phyloP scores from a whole-genome alignment of 306 rosid genomes.

The Canavalia ensiformis region DNA sequence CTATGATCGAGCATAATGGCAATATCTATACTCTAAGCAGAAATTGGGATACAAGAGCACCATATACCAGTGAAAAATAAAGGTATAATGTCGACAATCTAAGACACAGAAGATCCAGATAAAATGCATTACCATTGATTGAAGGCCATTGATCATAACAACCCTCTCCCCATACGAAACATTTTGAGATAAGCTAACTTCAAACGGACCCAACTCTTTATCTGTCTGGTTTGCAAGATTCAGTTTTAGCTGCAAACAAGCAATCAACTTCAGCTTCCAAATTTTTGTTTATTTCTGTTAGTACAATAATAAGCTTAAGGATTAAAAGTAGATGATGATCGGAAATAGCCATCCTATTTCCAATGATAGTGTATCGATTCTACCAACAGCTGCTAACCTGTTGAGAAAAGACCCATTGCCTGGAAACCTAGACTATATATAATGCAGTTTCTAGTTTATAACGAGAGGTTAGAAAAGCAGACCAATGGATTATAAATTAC shows the following conservation, averaged over 20 bases:
- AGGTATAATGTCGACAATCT: conserved; percentile 28
- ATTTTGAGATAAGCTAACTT: conserved; percentile 71
- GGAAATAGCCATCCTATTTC: conserved; percentile 29
- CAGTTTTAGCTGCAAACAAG: conserved; percentile 74
- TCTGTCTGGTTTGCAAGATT: conserved; percentile 79
- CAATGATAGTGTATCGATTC: conserved; percentile 33
- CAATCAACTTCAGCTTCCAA: conserved; percentile 51
- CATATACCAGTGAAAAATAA: conserved; percentile 21
- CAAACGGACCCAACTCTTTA: conserved; percentile 87
- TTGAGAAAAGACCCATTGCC: conserved; percentile 24
- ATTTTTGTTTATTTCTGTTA: conserved; percentile 8
- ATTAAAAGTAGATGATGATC: conserved; percentile 39
- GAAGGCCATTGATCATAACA: conserved; percentile 86
- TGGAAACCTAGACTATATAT: conserved; percentile 37
- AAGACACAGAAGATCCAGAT: conserved; percentile 38
- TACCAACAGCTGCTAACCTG: conserved; percentile 38
- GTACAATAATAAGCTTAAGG: neutral
- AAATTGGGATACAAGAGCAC: conserved; percentile 35
- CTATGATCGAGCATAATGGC: conserved; percentile 32
- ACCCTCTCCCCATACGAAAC: conserved; percentile 65
- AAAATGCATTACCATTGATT: conserved; percentile 70
- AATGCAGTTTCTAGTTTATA: conserved; percentile 39
- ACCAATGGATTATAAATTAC: conserved; percentile 57
- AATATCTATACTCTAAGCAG: conserved; percentile 46
- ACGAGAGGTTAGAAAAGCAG: conserved; percentile 25